A percentile compares a stretch with the other conserved stretches of the same genome.
These are phyloP conservation scores for Rhizopogon vesiculosus DNA, from an alignment of 768 basidiomycete species.

Conservation along the genomic window DNA sequence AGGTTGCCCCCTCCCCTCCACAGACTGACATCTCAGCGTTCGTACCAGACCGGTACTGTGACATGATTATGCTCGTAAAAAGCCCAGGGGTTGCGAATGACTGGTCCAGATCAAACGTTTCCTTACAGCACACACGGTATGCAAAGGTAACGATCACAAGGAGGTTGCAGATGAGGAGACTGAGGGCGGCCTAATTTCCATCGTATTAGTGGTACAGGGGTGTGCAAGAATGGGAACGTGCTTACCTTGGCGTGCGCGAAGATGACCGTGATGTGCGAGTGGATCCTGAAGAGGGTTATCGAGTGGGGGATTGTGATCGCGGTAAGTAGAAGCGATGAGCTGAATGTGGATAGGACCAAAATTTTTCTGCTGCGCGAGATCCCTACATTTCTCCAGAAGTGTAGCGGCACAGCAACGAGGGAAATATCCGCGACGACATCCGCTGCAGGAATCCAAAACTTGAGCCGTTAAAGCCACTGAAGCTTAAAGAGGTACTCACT, in stretches of 20 bases:
- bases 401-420: neutral
- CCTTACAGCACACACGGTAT: neutral
- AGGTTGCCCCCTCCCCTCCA: no score
- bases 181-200: neutral
- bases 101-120: neutral
- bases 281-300: neutral
- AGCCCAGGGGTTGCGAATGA: neutral
- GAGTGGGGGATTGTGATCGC: neutral
- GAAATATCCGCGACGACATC: neutral
- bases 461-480: neutral
- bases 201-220: neutral
- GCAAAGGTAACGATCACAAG: constrained; percentile 1
- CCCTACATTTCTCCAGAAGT: neutral
- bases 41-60: no score
- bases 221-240: neutral
- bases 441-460: neutral
- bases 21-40: no score
- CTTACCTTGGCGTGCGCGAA: neutral
- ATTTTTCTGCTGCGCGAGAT: neutral
- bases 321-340: neutral
- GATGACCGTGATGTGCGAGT: neutral
- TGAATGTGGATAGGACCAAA: neutral
- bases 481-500: neutral
- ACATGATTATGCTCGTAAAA: no score
- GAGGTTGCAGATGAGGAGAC: neutral